These are phyloP conservation scores for Boletus vermiculosoides DNA, from an alignment of 768 basidiomycete species.

Conservation along the genomic window DNA sequence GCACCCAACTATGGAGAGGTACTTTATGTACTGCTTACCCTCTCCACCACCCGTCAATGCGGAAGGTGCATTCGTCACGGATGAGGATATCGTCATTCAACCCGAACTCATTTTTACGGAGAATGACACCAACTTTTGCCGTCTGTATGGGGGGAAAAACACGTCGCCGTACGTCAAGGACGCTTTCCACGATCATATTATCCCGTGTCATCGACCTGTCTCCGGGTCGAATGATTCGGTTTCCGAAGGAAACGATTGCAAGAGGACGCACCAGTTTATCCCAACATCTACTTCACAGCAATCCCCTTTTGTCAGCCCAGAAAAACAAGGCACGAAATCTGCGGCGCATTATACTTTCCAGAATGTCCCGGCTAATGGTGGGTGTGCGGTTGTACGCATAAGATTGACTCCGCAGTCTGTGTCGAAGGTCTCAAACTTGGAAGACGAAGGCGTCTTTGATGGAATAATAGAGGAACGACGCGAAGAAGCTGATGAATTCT, in stretches of 20 bases:
- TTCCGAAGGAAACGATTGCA: background rate
- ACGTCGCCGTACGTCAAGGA: slow-evolving; percentile 86
- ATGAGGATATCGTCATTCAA: slow-evolving; percentile 58
- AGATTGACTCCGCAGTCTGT: slow-evolving; percentile 82
- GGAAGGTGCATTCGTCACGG: slow-evolving; percentile 57
- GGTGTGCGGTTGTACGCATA: slow-evolving; percentile 91
- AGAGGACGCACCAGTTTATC: background rate
- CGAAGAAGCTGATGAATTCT: slow-evolving; percentile 96
- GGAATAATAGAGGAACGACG: slow-evolving; percentile 86
- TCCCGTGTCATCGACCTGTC: slow-evolving; percentile 72
- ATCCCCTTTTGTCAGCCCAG: slow-evolving; percentile 73
- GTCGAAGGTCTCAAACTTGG: slow-evolving; percentile 73
- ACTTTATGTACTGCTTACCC: slow-evolving; percentile 83
- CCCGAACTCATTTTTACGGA: slow-evolving; percentile 93
- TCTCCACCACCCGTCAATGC: slow-evolving; percentile 88
- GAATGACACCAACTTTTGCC: slow-evolving; percentile 93
- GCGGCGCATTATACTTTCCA: slow-evolving; percentile 89
- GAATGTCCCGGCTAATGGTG: slow-evolving; percentile 86
- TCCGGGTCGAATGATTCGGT: slow-evolving; percentile 35
- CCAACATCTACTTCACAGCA: background rate
- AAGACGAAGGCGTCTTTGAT: slow-evolving; percentile 89
- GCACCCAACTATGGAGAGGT: slow-evolving; percentile 74
- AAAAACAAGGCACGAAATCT: slow-evolving; percentile 85
- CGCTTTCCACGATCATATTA: slow-evolving; percentile 97
- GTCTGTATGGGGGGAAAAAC: slow-evolving; percentile 89